phyloP scores from a whole-genome alignment of 2,329 filamentous ascomycete species.

The Pseudopithomyces maydicus region DNA sequence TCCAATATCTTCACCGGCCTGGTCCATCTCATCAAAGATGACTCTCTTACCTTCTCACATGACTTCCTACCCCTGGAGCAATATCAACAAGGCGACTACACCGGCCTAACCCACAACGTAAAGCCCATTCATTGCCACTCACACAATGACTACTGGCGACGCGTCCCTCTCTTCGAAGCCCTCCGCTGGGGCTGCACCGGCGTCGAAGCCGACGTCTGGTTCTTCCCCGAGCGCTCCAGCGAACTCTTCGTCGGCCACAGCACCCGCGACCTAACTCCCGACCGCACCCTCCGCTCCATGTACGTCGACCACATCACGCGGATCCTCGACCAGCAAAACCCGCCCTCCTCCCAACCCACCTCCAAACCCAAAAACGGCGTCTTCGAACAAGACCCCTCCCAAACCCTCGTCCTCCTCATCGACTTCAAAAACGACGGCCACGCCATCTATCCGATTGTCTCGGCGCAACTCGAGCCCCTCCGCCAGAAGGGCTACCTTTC shows the following conservation, averaged over 20 bases:
- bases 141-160: constrained; percentile 65
- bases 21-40: constrained; percentile 44
- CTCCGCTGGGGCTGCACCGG: constrained; percentile 59
- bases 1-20: constrained; percentile 46
- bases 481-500: constrained; percentile 57
- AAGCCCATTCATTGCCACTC: constrained; percentile 59
- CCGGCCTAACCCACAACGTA: constrained; percentile 56
- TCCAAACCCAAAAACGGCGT: constrained; percentile 49
- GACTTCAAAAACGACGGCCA: constrained; percentile 54
- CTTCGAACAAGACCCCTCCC: constrained; percentile 55
- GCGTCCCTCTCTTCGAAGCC: constrained; percentile 60
- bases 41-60: constrained; percentile 40
- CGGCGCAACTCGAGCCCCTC: constrained; percentile 52
- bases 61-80: constrained; percentile 49
- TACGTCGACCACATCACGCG: constrained; percentile 59
- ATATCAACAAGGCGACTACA: constrained; percentile 35
- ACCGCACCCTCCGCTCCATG: constrained; percentile 56
- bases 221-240: constrained; percentile 50
- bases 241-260: constrained; percentile 63
- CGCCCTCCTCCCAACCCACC: constrained; percentile 38
- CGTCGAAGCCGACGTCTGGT: constrained; percentile 64
- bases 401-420: constrained; percentile 58
- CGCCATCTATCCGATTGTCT: constrained; percentile 43
- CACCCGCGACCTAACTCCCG: constrained; percentile 50
- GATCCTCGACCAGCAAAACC: constrained; percentile 58